Conservation (phyloP, 106 monocot genomes). For the Apostasia ramifera region DNA sequence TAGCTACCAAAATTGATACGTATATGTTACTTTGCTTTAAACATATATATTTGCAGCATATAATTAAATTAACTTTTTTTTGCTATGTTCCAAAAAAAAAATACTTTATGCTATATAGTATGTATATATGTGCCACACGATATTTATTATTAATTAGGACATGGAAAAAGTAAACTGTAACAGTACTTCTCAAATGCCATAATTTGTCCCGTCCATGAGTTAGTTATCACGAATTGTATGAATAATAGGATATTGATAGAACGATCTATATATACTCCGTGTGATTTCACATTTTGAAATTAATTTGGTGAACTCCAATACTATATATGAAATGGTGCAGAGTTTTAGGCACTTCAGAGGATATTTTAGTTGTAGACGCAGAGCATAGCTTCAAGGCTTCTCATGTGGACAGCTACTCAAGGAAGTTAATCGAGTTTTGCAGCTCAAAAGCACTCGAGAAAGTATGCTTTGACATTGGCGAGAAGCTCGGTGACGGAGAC, state of each 20-base stretch:
- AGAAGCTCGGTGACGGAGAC: slow-evolving; percentile 46
- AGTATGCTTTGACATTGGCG: slow-evolving; percentile 24
- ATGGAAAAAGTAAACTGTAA: too few relatives aligned
- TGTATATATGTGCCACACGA: too few relatives aligned
- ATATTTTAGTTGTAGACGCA: slow-evolving; percentile 55
- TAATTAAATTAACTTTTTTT: not conserved
- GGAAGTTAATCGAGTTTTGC: slow-evolving; percentile 73
- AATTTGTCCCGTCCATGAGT: too few relatives aligned
- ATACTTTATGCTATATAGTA: not conserved
- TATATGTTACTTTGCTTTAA: too few relatives aligned
- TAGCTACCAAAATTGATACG: too few relatives aligned
- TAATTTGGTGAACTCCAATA: not conserved
- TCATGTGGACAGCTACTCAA: slow-evolving; percentile 33
- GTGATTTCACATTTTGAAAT: not conserved
- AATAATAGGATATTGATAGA: too few relatives aligned
- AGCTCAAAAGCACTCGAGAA: slow-evolving; percentile 44
- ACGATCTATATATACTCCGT: not conserved
- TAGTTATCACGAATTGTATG: too few relatives aligned
- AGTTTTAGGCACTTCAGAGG: slow-evolving; percentile 40
- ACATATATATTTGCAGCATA: not conserved
- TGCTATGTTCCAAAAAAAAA: not conserved
- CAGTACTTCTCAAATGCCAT: too few relatives aligned
- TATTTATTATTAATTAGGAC: not conserved
- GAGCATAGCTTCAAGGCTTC: slow-evolving; percentile 36
- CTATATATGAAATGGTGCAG: slow-evolving; percentile 22